Conservation (phyloP, 1,284 basidiomycete species). For the Salmacisia buchloeana region DNA sequence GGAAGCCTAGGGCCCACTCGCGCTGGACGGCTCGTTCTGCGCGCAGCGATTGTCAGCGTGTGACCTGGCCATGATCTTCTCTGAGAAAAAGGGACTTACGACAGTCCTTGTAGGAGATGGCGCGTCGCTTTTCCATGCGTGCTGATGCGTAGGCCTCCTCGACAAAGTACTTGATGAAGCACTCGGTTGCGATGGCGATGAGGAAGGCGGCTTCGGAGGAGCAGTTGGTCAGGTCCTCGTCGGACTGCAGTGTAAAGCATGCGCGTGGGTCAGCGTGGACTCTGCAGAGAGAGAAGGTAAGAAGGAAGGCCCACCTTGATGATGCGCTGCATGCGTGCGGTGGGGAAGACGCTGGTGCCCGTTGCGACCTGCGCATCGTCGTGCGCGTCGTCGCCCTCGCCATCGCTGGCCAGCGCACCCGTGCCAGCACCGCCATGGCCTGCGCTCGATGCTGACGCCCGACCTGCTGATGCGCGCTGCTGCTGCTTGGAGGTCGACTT, state of each 20-base stretch:
- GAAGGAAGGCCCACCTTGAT: too few species aligned
- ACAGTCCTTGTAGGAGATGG: conserved; percentile 7
- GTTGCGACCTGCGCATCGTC: background rate
- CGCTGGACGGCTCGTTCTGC: conserved; percentile 5
- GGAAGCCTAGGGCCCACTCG: conserved; percentile 4
- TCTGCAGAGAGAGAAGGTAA: too few species aligned
- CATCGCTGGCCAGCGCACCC: too few species aligned
- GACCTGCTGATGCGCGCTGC: too few species aligned
- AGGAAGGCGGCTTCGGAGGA: conserved; percentile 9
- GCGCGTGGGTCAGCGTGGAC: too few species aligned
- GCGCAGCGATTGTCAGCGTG: too few species aligned
- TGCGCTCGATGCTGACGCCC: too few species aligned
- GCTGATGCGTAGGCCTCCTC: conserved; percentile 2
- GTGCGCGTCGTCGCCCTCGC: background rate
- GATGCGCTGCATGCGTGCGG: conserved; percentile 2
- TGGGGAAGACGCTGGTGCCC: conserved; percentile 5
- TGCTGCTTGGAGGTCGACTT: too few species aligned
- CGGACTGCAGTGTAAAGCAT: background rate
- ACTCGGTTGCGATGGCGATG: conserved; percentile 8
- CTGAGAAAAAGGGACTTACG: background rate
- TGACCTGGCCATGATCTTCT: too few species aligned
- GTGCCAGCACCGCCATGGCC: too few species aligned
- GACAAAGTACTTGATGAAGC: conserved; percentile 9
- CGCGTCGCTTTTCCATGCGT: conserved; percentile 1
- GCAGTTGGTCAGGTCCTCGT: background rate